Evolutionary conservation across 345 rosid species (phyloP).

Genomic region (Arabidopsis arenosa): DNA sequence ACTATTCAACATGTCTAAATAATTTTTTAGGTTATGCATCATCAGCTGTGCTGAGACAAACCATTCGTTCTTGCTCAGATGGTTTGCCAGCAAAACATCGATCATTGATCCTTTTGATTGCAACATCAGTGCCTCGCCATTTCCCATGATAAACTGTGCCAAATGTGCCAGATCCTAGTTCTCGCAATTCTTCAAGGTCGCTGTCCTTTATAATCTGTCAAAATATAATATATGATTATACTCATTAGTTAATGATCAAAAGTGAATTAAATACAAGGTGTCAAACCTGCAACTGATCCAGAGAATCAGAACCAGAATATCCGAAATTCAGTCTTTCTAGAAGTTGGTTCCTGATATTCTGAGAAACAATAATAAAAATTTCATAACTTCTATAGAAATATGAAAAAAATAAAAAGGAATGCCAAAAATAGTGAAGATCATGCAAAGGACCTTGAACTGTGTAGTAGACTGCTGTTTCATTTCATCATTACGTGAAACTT

Average conservation of each 20-base stretch:
- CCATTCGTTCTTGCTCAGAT: constrained; percentile 18
- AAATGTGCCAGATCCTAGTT: constrained; percentile 21
- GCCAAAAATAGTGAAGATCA: not conserved
- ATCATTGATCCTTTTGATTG: constrained; percentile 19
- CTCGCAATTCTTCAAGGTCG: not conserved
- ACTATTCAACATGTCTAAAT: constrained; percentile 4
- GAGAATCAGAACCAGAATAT: constrained; percentile 14
- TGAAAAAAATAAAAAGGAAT: not conserved
- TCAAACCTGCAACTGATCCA: constrained; percentile 17
- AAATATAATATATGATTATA: not conserved
- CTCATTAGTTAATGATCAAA: not conserved
- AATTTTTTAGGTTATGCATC: not conserved
- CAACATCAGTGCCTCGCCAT: constrained; percentile 25
- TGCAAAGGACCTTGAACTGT: constrained; percentile 8
- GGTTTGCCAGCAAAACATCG: constrained; percentile 20
- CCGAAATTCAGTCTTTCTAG: not conserved
- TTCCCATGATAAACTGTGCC: constrained; percentile 18
- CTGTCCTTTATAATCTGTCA: not conserved
- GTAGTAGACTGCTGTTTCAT: not conserved
- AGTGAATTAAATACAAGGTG: not conserved
- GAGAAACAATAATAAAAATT: not conserved
- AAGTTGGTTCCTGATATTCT: constrained; percentile 17
- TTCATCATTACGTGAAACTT: constrained; percentile 1
- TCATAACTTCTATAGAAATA: not conserved
- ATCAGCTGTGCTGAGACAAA: not conserved